Base-by-base conservation (phyloP, 140 eudicot genomes). In the Bidens hawaiensis region DNA sequence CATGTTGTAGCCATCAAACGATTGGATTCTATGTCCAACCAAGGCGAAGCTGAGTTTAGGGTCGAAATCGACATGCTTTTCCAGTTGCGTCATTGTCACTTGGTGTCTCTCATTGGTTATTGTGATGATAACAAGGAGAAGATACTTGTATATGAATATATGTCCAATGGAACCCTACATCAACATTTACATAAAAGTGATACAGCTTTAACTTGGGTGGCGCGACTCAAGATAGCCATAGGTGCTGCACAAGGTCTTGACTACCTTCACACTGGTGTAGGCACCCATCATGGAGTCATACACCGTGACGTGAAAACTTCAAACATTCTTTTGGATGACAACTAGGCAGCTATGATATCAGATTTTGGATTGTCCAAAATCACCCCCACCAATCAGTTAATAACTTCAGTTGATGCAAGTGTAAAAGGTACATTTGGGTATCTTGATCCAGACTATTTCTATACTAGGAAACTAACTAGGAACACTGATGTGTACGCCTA, bases 271-370 rank as follows among this genome's bases (percentile, higher is more conserved):
- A 69, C 68, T 0, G 62, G 75, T 57, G 13, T 13, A 34, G 65
- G 49, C 2, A 65, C 51, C 3, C 11, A 15, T 1, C 67, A 60
- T 4, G 30, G 67, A 69, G 26, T 70, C 23, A 70, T 70, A 4
- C 76, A 70, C 16, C 76, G 76, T 34, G 76, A 71, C 10, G 48
- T 71, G 14, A 71, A 71, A 27, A 67, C 43, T 3, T 53, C 73
- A 3, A 67, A 67, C 10, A 67, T 67, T 67, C 64, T 67, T 34
- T 38, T 62, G 22, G 57, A 71, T 60, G 13, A 62, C 26, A 21
- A 71, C 2, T 61, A 30, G 65, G 38, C 1, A 14, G 70, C 76
- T 2, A 71, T 48, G 76, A 34, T 70, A 5, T 58, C 75, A 2
- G 76, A 70, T 60, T 60, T 65, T 13, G 70, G 70, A 10, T 5